Base-by-base conservation (phyloP, 2,329 filamentous ascomycete genomes). In the Sclerotinia subarctica region DNA sequence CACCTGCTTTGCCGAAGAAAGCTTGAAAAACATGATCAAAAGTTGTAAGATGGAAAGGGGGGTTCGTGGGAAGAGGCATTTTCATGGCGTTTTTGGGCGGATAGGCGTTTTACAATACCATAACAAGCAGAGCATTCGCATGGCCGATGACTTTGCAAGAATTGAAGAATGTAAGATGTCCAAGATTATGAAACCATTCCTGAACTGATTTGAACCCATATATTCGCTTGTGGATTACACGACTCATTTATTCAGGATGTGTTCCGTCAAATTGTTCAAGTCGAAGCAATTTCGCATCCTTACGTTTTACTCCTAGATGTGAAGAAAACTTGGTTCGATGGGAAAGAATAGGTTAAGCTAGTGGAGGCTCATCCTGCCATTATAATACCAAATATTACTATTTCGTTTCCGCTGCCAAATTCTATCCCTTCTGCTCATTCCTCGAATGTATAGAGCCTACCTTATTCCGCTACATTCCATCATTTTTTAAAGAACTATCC, bases 1-100 rank as follows among this genome's bases (percentile, higher is more conserved):
- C 77, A 15, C 77, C 77, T 26, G 71, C 76, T 46, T 52, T 73
- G 38, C 74, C 76, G 21, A 73, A 71, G 68, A 73, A 19, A 5
- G 19, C 7, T 5, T 64, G 26, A 32, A 54, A 26, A 44, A 11
- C 4, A 19, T 3, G 19, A 42, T n/a, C 15, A 3, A 24, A 24
- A 57, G 10, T 19, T 63, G 13, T 63, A 52, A 38, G 59, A 42
- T 63, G 59, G 7, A 26, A 38, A 24, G 5, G 15, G 59, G 59
- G 42, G 46, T 63, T 51, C n/a, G 17, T 13, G 2, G 53, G 19
- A 32, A 56, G 10, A 8, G 44, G n/a, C 32, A 51, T 51, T 24
- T 11, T 51, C 11, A 21, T 46, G 59, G 46, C 46, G 59, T 63
- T 62, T 51, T 38, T 5, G 15, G 32, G 21, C n/a, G 42, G 44